phyloP scores from a whole-genome alignment of 1,284 basidiomycete species.

The Rhodofomes roseus region DNA sequence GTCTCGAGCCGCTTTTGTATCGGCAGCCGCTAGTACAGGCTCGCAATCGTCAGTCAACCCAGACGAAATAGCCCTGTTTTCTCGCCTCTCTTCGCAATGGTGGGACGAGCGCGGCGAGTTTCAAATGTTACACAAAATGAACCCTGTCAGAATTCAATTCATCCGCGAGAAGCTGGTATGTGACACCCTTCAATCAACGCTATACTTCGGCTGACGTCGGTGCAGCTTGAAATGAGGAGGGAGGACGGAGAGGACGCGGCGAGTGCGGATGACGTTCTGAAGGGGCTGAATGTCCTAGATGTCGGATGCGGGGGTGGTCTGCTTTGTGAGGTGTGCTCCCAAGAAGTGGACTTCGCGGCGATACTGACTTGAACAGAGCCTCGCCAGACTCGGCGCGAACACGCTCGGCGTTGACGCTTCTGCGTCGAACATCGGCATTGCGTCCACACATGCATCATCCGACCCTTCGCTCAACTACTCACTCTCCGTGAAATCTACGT shows the following conservation, averaged over 20 bases:
- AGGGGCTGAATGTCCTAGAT: slow-evolving; percentile 71
- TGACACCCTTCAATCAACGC: neutral
- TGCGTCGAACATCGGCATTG: slow-evolving; percentile 82
- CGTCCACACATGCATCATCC: slow-evolving; percentile 75
- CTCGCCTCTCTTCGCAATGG: slow-evolving; percentile 88
- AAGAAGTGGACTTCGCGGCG: neutral
- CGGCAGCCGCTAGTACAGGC: neutral
- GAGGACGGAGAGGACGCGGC: slow-evolving; percentile 43
- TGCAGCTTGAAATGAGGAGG: slow-evolving; percentile 32
- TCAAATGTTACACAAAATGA: slow-evolving; percentile 90
- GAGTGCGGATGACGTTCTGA: slow-evolving; percentile 38
- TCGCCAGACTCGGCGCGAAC: slow-evolving; percentile 84
- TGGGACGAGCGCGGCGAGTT: slow-evolving; percentile 97
- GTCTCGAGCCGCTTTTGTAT: neutral
- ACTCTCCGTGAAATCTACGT: slow-evolving; percentile 7
- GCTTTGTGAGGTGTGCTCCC: slow-evolving; percentile 74
- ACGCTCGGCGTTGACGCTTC: slow-evolving; percentile 93
- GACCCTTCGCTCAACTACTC: slow-evolving; percentile 57
- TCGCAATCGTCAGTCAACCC: slow-evolving; percentile 50
- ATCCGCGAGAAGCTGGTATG: slow-evolving; percentile 72
- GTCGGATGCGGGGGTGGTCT: slow-evolving; percentile 96
- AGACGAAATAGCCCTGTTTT: slow-evolving; percentile 90
- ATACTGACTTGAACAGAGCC: slow-evolving; percentile 47
- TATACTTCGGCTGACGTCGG: neutral
- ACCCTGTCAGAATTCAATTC: slow-evolving; percentile 85